Evolutionary conservation across 768 basidiomycete species (phyloP).

Genomic region (Tricholoma saponaceum): DNA sequence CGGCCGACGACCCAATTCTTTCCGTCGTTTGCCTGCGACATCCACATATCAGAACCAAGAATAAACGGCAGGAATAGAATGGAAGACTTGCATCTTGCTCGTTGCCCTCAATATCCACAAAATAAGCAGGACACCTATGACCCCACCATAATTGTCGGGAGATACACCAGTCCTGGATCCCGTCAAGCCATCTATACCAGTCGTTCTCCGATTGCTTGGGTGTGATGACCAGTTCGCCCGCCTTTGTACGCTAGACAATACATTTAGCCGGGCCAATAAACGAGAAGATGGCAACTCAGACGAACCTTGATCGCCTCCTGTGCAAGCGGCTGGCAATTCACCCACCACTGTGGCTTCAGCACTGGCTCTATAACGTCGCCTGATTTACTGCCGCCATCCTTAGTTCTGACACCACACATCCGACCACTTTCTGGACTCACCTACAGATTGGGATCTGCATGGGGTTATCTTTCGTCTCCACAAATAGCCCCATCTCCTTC

Average conservation of each 20-base stretch:
- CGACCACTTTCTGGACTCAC: slow-evolving; percentile 31
- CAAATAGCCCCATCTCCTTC: slow-evolving; percentile 78
- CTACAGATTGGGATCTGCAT: slow-evolving; percentile 96
- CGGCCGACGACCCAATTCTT: slow-evolving; percentile 92
- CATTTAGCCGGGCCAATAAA: not conserved
- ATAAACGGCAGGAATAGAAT: not conserved
- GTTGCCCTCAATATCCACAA: slow-evolving; percentile 78
- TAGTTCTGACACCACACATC: not conserved
- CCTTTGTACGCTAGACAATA: slow-evolving; percentile 66
- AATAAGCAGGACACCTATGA: slow-evolving; percentile 93
- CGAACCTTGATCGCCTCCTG: slow-evolving; percentile 82
- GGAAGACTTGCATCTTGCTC: slow-evolving; percentile 54
- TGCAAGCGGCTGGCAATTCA: slow-evolving; percentile 86
- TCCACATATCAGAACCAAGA: not conserved
- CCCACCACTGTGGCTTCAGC: slow-evolving; percentile 99
- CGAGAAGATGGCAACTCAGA: not conserved
- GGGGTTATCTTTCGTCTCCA: slow-evolving; percentile 93
- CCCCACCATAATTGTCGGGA: slow-evolving; percentile 99
- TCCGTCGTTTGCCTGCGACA: slow-evolving; percentile 54
- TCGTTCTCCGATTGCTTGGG: slow-evolving; percentile 89
- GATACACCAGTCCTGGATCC: slow-evolving; percentile 98
- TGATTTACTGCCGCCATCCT: slow-evolving; percentile 63
- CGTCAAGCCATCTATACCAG: slow-evolving; percentile 95
- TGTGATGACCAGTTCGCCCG: slow-evolving; percentile 79
- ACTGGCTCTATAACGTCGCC: slow-evolving; percentile 95